These are phyloP conservation scores for Rubia yunnanensis DNA, from an alignment of 257 asterid genomes.

Conservation along the genomic window DNA sequence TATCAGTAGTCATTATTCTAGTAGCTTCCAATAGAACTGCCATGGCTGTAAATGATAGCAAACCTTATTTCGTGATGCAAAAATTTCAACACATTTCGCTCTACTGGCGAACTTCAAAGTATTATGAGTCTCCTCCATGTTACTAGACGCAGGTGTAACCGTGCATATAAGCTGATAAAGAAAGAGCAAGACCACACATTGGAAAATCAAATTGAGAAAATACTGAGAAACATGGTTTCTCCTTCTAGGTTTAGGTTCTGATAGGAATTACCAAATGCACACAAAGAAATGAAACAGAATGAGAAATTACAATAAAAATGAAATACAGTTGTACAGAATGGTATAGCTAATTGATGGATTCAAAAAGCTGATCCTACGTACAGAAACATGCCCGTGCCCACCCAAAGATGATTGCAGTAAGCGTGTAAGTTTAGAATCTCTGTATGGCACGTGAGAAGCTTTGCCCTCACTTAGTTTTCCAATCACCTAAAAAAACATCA, in stretches of 20 bases:
- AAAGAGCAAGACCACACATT: conserved; percentile 14
- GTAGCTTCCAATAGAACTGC: conserved; percentile 8
- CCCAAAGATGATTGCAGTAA: conserved; percentile 91
- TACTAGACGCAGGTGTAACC: conserved; percentile 97
- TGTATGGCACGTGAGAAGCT: conserved; percentile 91
- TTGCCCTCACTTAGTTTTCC: conserved; percentile 98
- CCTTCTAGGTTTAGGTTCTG: neutral
- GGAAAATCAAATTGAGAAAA: neutral
- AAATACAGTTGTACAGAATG: neutral
- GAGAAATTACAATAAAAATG: neutral
- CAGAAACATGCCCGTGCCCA: conserved; percentile 99
- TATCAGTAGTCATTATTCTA: conserved; percentile 11
- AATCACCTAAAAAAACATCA: conserved; percentile 54
- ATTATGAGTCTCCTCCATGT: conserved; percentile 96
- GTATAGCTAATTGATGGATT: neutral
- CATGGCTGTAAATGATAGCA: conserved; percentile 17
- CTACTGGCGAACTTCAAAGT: conserved; percentile 97
- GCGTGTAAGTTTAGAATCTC: conserved; percentile 98
- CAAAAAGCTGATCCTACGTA: conserved; percentile 25
- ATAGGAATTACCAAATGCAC: neutral
- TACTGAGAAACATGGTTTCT: neutral
- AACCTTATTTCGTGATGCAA: conserved; percentile 93
- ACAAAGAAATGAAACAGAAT: neutral
- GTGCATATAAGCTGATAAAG: conserved; percentile 81
- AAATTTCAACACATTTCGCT: conserved; percentile 89